These are phyloP conservation scores for Jackrogersella multiformis DNA, from an alignment of 495 filamentous ascomycete species.

Conservation along the genomic window DNA sequence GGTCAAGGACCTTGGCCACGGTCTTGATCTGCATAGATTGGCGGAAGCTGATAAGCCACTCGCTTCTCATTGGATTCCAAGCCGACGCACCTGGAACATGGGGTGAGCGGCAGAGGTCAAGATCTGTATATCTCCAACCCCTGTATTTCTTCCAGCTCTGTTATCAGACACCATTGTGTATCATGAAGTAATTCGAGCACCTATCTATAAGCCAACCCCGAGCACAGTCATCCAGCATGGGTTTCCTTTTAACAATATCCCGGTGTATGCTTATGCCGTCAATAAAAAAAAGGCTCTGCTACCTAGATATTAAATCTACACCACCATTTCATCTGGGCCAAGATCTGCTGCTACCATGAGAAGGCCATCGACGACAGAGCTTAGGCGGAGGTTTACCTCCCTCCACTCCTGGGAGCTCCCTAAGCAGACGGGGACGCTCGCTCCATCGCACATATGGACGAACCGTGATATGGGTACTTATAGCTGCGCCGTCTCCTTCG, in stretches of 20 bases:
- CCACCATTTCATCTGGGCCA: background rate
- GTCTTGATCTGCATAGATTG: conserved; percentile 6
- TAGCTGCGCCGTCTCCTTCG: conserved; percentile 8
- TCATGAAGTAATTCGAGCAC: conserved; percentile 11
- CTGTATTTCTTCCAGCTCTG: conserved; percentile 17
- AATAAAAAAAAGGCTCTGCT: background rate
- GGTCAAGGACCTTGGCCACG: background rate
- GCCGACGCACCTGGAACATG: conserved; percentile 11
- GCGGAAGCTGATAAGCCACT: conserved; percentile 32
- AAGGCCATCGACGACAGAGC: conserved; percentile 29
- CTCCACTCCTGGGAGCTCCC: conserved; percentile 58
- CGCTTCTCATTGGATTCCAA: conserved; percentile 34
- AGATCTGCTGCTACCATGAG: conserved; percentile 12
- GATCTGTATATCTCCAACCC: conserved; percentile 17
- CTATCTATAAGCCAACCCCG: conserved; percentile 9
- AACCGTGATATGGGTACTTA: conserved; percentile 52
- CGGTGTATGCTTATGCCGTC: background rate
- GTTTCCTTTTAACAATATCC: background rate
- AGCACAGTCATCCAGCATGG: background rate
- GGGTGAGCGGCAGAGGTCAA: background rate
- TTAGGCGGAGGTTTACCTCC: conserved; percentile 52
- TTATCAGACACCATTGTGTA: conserved; percentile 19
- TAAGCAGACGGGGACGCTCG: conserved; percentile 59
- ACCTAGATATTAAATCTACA: background rate
- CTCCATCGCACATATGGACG: conserved; percentile 60